Evolutionary conservation across 2,329 filamentous ascomycete species (phyloP).

Genomic region (Nannizziopsis barbatae): DNA sequence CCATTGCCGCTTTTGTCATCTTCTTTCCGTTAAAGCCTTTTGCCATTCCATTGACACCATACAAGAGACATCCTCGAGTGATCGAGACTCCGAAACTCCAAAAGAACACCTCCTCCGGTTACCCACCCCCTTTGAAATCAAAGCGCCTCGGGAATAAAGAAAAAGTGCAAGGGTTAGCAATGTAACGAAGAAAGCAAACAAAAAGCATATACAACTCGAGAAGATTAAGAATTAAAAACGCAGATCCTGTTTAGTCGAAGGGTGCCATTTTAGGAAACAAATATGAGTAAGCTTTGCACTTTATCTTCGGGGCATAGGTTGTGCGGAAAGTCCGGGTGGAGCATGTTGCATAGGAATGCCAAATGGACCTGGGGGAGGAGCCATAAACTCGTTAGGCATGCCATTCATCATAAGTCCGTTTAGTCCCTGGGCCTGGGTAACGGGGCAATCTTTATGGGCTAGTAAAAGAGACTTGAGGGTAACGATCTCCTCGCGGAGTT

Average conservation of each 20-base stretch:
- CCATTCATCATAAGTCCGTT: constrained; percentile 30
- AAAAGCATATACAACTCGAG: constrained; percentile 17
- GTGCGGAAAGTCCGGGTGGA: constrained; percentile 25
- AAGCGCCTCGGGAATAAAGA: constrained; percentile 1
- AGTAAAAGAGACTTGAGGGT: constrained; percentile 86
- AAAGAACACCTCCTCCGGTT: not conserved
- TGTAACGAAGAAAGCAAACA: constrained; percentile 17
- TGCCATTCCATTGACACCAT: constrained; percentile 7
- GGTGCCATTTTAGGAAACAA: not conserved
- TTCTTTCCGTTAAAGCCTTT: constrained; percentile 1
- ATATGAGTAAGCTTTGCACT: constrained; percentile 5
- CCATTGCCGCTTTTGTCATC: constrained; percentile 3
- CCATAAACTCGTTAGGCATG: constrained; percentile 27
- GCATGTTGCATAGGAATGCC: constrained; percentile 34
- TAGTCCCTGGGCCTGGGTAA: constrained; percentile 75
- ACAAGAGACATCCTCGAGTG: not conserved
- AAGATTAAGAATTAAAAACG: constrained; percentile 14
- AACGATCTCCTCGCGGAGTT: constrained; percentile 82
- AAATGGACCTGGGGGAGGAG: constrained; percentile 32
- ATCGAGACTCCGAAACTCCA: not conserved
- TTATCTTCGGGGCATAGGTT: constrained; percentile 28
- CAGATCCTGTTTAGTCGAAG: not conserved
- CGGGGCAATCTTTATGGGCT: constrained; percentile 91
- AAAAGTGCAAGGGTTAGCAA: constrained; percentile 5
- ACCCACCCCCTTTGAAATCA: not conserved